Conservation (phyloP, 192 early-diverging fungal genomes). For the Coemansia sp. region DNA sequence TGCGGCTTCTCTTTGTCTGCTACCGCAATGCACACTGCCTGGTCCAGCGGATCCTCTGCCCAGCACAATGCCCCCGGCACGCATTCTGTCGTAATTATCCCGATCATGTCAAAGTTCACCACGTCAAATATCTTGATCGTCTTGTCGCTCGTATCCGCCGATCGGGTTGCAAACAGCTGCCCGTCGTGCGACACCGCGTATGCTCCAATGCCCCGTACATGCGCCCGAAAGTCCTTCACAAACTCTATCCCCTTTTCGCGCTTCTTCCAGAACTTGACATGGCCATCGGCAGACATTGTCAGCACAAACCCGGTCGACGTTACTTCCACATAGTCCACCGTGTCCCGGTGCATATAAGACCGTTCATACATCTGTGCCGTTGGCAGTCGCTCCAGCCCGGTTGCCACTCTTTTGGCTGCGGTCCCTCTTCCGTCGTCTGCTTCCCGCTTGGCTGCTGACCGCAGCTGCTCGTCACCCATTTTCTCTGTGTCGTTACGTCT, state of each 20-base stretch:
- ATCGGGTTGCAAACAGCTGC: slow-evolving; percentile 68
- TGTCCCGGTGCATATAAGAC: slow-evolving; percentile 95
- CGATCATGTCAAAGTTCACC: slow-evolving; percentile 98
- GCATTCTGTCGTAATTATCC: slow-evolving; percentile 80
- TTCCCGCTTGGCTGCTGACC: no score
- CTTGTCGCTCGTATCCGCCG: slow-evolving; percentile 67
- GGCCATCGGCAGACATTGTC: slow-evolving; percentile 92
- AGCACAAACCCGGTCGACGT: slow-evolving; percentile 88
- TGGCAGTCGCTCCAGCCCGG: slow-evolving; percentile 72
- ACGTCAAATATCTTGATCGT: slow-evolving; percentile 93
- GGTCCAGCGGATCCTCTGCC: slow-evolving; percentile 81
- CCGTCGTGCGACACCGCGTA: slow-evolving; percentile 72
- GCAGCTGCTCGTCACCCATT: no score
- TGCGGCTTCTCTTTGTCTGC: slow-evolving; percentile 69
- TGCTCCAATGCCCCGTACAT: slow-evolving; percentile 62
- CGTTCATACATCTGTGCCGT: slow-evolving; percentile 87
- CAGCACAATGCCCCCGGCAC: slow-evolving; percentile 78
- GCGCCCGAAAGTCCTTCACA: slow-evolving; percentile 95
- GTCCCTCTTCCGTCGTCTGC: no score
- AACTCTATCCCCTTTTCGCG: slow-evolving; percentile 90
- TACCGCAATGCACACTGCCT: slow-evolving; percentile 75
- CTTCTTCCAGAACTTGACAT: slow-evolving; percentile 99
- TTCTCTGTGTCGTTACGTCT: no score
- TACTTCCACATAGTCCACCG: slow-evolving; percentile 72
- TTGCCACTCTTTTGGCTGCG: no score